phyloP scores from a whole-genome alignment of 495 filamentous ascomycete genomes.

The Tuber indicum region DNA sequence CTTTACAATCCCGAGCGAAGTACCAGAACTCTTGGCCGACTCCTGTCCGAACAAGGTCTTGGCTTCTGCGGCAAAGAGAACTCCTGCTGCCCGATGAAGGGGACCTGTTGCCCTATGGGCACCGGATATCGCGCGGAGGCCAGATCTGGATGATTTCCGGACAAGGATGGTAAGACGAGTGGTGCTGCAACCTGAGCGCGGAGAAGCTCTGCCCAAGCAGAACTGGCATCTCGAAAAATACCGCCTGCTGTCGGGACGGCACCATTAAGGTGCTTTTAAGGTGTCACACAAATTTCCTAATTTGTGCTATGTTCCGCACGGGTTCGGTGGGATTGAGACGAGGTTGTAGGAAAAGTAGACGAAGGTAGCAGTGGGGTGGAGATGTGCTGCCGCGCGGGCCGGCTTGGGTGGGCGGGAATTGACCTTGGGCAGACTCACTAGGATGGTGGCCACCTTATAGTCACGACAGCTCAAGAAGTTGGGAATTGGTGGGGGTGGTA shows the following conservation, averaged over 20 bases:
- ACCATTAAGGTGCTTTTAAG: constrained; percentile 13
- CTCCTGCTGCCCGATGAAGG: constrained; percentile 29
- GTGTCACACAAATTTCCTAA: too few relatives aligned
- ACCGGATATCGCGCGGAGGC: constrained; percentile 22
- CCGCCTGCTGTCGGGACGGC: constrained; percentile 23
- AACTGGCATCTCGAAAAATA: constrained; percentile 33
- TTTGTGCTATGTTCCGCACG: too few relatives aligned
- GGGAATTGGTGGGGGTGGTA: too few relatives aligned
- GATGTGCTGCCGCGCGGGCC: too few relatives aligned
- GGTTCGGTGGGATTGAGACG: too few relatives aligned
- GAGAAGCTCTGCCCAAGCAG: constrained; percentile 32
- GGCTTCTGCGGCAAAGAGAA: constrained; percentile 1
- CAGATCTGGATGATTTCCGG: constrained; percentile 28
- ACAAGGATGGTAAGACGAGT: constrained; percentile 27
- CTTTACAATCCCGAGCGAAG: neutral
- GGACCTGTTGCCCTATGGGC: constrained; percentile 26
- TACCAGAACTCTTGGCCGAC: neutral
- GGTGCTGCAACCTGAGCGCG: constrained; percentile 19
- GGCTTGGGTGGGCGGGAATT: too few relatives aligned
- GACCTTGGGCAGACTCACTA: too few relatives aligned
- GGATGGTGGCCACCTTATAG: too few relatives aligned
- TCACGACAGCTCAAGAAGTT: too few relatives aligned
- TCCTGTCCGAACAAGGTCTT: neutral
- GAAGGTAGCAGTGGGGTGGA: too few relatives aligned
- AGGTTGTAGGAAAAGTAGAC: too few relatives aligned